Evolutionary conservation across 805 yeast species (phyloP), one percentile per base, ranked within the genome.

Genomic region (Saturnispora bothae): DNA sequence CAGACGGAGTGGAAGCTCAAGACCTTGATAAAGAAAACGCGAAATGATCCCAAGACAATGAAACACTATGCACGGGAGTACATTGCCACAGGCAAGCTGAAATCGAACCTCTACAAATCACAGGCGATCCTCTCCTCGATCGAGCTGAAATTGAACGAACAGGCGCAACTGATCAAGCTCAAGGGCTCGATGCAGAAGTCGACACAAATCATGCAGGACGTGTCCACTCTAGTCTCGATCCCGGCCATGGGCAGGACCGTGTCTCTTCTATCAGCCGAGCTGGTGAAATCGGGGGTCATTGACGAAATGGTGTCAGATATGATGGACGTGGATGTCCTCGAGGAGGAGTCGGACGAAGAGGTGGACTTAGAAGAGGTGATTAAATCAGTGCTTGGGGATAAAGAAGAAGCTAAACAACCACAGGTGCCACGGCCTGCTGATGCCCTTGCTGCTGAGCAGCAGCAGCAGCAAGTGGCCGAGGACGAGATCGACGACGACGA

Each of bases 271-370:
- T 83, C 89, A 43, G 78, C 73, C 52, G 99, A 92, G 60, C 68
- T 89, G 49, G 77, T 83, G 74, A 82, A 79, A 57, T 73, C 83
- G 10, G 92, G 92, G 0, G 72, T 92, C 32, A 85, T 92, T 38
- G 84, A 83, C 48, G 98, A 92, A 54, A 92, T 92, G 97, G 78
- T 88, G 54, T 85, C 83, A 41, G 99, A 92, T 53, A 76, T 83
- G 44, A 66, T 89, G 43, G 97, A 88, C 43, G 60, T 66, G 35
- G 60, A 73, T 41, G 78, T 71, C 16, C 84, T 78, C 22, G 79
- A 71, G 34, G 83, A 76, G 30, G 67, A 66, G 30, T 89, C 82
- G 39, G 79, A 77, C 22, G 73, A 68, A 30, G 73, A 69, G 16
- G 46, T 31, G 17, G 45, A 37, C n/a, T 25, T 43, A 30, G 30